Conservation (phyloP, 139 green algal genomes). For the Volvox africanus region DNA sequence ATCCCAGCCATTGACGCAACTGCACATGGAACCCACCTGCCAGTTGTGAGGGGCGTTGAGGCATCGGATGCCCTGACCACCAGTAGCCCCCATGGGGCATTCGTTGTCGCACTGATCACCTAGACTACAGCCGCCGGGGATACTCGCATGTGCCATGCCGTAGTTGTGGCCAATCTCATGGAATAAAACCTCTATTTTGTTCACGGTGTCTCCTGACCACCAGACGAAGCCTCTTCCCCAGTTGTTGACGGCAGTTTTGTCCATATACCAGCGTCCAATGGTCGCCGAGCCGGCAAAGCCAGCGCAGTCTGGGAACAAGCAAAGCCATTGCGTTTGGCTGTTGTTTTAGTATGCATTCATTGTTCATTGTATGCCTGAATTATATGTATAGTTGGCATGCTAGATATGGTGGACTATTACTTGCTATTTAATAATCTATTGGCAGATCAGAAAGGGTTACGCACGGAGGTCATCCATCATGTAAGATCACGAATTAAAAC, state of each 20-base stretch:
- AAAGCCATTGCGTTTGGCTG: not conserved
- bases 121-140: not conserved
- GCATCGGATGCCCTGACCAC: constrained; percentile 6
- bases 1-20: not conserved
- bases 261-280: not conserved
- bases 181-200: not conserved
- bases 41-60: not conserved
- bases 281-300: not conserved
- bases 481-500: no score
- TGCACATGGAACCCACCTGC: not conserved
- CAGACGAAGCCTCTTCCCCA: not conserved
- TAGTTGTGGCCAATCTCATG: not conserved
- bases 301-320: not conserved
- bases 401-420: no score
- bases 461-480: no score
- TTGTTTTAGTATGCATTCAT: not conserved
- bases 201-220: not conserved
- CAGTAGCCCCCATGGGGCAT: not conserved
- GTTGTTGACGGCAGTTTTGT: not conserved
- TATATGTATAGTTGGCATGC: not conserved
- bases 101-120: not conserved
- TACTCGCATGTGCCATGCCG: not conserved
- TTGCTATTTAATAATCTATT: no score
- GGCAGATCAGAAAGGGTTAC: no score
- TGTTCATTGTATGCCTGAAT: not conserved